Evolutionary conservation across 305 asterid species (phyloP).

Genomic region (Fraxinus paxiana): DNA sequence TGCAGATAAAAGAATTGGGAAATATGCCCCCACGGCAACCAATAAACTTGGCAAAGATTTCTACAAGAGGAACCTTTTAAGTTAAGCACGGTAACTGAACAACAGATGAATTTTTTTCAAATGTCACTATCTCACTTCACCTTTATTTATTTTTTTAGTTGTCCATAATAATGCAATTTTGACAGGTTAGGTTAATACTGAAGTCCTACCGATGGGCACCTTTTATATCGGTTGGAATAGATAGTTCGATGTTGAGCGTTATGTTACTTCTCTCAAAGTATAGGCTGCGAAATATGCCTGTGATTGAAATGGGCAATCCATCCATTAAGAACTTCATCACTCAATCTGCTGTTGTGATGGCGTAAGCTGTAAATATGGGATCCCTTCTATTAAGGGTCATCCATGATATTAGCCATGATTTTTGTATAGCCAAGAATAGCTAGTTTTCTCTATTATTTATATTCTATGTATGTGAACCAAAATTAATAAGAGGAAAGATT

Average conservation of each 20-base stretch:
- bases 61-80: conserved; percentile 87
- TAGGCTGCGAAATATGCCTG: conserved; percentile 76
- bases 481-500: too few relatives aligned
- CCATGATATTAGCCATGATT: too few relatives aligned
- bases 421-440: too few relatives aligned
- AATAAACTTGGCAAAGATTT: conserved; percentile 71
- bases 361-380: too few relatives aligned
- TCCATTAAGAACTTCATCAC: conserved; percentile 67
- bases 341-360: conserved; percentile 58
- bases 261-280: conserved; percentile 71
- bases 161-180: background rate
- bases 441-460: too few relatives aligned
- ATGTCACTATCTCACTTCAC: background rate
- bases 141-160: background rate
- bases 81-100: conserved; percentile 59
- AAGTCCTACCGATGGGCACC: conserved; percentile 82
- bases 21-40: conserved; percentile 55
- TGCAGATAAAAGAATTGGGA: conserved; percentile 56
- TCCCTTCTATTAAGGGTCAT: too few relatives aligned
- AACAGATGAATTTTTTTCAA: background rate
- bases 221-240: conserved; percentile 60
- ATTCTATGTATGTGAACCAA: too few relatives aligned
- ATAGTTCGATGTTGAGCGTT: conserved; percentile 58
- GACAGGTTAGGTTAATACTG: conserved; percentile 61
- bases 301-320: conserved; percentile 55